Evolutionary conservation across 2,329 filamentous ascomycete species (phyloP).

Genomic region (Penicillium italicum): DNA sequence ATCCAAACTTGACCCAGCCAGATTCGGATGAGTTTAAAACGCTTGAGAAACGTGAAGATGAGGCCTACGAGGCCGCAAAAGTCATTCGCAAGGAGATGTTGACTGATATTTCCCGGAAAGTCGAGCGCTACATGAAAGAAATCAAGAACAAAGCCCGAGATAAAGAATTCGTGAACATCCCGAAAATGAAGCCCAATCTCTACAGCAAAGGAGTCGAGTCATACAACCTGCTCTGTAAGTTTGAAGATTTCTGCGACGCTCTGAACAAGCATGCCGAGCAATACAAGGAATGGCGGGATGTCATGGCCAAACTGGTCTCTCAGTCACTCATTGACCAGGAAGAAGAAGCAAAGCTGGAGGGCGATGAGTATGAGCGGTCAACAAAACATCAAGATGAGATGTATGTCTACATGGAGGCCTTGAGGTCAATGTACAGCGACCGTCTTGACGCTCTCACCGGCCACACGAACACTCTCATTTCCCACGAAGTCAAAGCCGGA

Average conservation of each 20-base stretch:
- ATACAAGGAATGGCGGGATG: slow-evolving; percentile 70
- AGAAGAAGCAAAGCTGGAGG: slow-evolving; percentile 68
- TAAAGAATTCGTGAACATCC: slow-evolving; percentile 60
- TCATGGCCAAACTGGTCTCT: slow-evolving; percentile 67
- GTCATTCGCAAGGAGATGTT: slow-evolving; percentile 73
- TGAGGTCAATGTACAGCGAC: slow-evolving; percentile 74
- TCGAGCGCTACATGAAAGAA: slow-evolving; percentile 60
- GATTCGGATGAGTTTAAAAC: slow-evolving; percentile 64
- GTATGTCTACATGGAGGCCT: slow-evolving; percentile 76
- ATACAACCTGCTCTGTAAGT: slow-evolving; percentile 59
- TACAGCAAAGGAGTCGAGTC: slow-evolving; percentile 69
- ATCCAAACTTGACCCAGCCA: slow-evolving; percentile 60
- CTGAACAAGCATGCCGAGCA: slow-evolving; percentile 70
- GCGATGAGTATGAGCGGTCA: slow-evolving; percentile 85
- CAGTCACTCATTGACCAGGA: slow-evolving; percentile 81
- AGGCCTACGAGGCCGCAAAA: slow-evolving; percentile 76
- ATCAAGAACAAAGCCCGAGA: slow-evolving; percentile 54
- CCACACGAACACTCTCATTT: slow-evolving; percentile 68
- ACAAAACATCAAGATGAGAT: slow-evolving; percentile 85
- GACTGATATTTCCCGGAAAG: slow-evolving; percentile 55
- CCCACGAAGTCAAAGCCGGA: slow-evolving; percentile 66
- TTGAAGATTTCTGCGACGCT: slow-evolving; percentile 61
- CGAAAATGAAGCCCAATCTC: slow-evolving; percentile 54
- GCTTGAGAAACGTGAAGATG: slow-evolving; percentile 67
- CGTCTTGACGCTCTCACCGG: slow-evolving; percentile 74